A percentile compares a stretch with the other conserved stretches of the same genome.
Evolutionary conservation across 2,329 filamentous ascomycete genomes (phyloP).

Genomic region (Delphinella strobiligena): DNA sequence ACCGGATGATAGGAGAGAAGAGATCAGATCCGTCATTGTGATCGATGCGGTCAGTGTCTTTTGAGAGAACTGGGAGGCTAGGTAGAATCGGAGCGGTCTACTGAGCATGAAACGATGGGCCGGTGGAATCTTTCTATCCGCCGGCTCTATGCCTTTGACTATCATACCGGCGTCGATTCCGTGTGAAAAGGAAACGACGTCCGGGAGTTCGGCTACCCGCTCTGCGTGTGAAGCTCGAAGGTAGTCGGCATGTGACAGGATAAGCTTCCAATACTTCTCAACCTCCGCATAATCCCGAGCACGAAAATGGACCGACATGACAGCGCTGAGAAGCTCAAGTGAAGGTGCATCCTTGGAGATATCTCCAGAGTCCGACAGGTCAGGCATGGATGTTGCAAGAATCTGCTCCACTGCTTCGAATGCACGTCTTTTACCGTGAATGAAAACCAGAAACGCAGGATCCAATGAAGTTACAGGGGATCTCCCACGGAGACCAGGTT

Average conservation of each 20-base stretch:
- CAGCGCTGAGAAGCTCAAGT: slow-evolving; percentile 44
- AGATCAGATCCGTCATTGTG: slow-evolving; percentile 24
- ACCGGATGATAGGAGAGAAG: slow-evolving; percentile 46
- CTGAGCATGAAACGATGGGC: slow-evolving; percentile 38
- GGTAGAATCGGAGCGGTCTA: slow-evolving; percentile 37
- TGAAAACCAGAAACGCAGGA: slow-evolving; percentile 40
- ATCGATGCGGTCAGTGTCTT: slow-evolving; percentile 19
- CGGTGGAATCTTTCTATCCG: no score
- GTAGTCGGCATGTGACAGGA: slow-evolving; percentile 41
- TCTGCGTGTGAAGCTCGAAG: slow-evolving; percentile 1
- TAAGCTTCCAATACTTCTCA: slow-evolving; percentile 53
- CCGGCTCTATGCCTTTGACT: no score
- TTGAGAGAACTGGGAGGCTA: slow-evolving; percentile 39
- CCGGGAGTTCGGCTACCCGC: no score
- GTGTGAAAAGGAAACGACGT: no score
- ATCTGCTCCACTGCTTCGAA: slow-evolving; percentile 41
- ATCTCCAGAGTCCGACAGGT: slow-evolving; percentile 24
- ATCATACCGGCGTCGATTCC: no score
- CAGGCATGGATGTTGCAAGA: slow-evolving; percentile 38
- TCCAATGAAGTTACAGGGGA: neutral
- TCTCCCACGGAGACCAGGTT: neutral
- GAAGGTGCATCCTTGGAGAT: slow-evolving; percentile 29
- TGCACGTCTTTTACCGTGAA: slow-evolving; percentile 37
- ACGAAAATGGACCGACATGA: slow-evolving; percentile 56
- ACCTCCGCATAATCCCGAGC: slow-evolving; percentile 49